Conservation (phyloP, 108 stramenopile species). For the Cyclotella kingstonii region DNA sequence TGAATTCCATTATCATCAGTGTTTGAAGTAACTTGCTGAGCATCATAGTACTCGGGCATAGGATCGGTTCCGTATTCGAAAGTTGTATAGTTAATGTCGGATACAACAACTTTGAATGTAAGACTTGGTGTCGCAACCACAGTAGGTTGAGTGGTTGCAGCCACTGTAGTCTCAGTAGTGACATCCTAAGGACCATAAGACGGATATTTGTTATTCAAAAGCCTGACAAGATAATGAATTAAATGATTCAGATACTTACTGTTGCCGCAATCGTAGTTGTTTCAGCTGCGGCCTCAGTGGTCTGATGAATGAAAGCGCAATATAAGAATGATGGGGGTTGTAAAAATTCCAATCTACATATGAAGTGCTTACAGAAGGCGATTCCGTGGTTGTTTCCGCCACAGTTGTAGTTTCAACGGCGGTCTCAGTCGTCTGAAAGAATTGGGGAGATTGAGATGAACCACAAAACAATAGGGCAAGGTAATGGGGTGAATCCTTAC, state of each 20-base stretch:
- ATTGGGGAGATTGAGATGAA: background rate
- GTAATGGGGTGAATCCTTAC: background rate
- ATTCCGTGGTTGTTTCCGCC: background rate
- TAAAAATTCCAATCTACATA: background rate
- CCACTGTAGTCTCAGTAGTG: background rate
- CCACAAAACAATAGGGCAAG: background rate
- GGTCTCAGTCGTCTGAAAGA: too few species aligned
- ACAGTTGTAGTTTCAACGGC: background rate
- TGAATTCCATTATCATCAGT: slow-evolving; percentile 43
- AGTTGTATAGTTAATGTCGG: background rate
- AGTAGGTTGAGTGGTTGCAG: background rate
- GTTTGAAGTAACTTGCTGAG: slow-evolving; percentile 35
- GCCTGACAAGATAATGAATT: background rate
- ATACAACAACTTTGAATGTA: background rate
- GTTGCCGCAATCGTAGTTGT: background rate
- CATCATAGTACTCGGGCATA: background rate
- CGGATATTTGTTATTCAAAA: background rate
- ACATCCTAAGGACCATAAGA: background rate
- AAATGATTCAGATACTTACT: background rate
- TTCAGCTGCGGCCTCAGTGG: background rate
- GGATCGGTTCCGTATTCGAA: background rate
- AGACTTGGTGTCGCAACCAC: background rate
- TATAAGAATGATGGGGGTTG: background rate
- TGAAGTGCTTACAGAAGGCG: too few species aligned
- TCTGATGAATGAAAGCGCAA: background rate